Base-by-base conservation (phyloP, 495 filamentous ascomycete species). In the Bacidia gigantensis region DNA sequence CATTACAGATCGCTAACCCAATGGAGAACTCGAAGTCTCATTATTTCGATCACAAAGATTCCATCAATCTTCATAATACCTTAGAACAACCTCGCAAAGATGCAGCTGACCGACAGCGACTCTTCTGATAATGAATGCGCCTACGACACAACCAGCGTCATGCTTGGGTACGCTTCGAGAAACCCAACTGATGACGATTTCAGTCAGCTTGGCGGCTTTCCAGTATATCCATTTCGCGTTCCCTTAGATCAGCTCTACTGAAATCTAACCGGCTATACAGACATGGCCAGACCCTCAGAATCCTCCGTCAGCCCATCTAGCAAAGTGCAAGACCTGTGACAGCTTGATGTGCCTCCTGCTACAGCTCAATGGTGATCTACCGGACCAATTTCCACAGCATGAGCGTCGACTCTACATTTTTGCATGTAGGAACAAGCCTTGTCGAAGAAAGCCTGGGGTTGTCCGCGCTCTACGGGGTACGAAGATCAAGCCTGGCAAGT, bases 281-380 rank as follows among this genome's bases (percentile, higher is more conserved):
- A 79, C 78, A 67, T 98, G 90, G 90, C 67, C 90, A 9, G 81
- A 87, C 53, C 67, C 76, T 2, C 67, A 64, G 49, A 76, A 73
- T 35, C 73, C 84, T 11, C 85, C 89, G n/a, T 83, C 85, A 1
- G 84, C 84, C 18, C 73, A 81, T 0, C 76, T 95, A 3, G 87
- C 84, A 26, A 83, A 80, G 69, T 99, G 92, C 72, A 89, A 84
- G 66, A 76, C 85, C 57, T 99, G 92, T 75, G 88, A 88, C 52
- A 75, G 76, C 26, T 65, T 86, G 39, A 89, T 96, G 82, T 74
- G 80, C 0, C 73, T 96, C 2, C 77, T 97, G 11, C 76, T 99
- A 40, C 87, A 97, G 65, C 73, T 99, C 41, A 86, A 99, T 67
- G 90, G 81, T 59, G 89, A 95, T 55, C 72, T 99, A 35, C 89